Base-by-base conservation (phyloP, 768 basidiomycete genomes). In the Pleurotus ostreatus region DNA sequence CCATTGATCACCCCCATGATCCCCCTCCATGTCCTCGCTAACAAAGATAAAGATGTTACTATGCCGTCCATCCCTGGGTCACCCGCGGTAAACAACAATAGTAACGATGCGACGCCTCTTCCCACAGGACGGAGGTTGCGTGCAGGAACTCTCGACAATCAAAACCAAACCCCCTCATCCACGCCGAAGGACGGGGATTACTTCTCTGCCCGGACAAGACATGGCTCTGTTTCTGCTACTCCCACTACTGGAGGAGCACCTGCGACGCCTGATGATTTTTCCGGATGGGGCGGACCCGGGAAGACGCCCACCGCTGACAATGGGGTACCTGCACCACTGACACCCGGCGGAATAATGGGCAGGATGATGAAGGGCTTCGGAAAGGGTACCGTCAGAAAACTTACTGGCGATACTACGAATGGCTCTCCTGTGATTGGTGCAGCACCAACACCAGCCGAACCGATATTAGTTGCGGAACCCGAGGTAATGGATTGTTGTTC, bases 351-450 rank as follows among this genome's bases (percentile, higher is more conserved):
- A 20, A 80, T 88, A 1, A 69, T 94, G 54, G 94, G 95, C 80
- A 89, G 92, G 0, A 81, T 88, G 59, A 69, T 94, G 57, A 90
- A 86, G 68, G 85, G 74, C 53, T 82, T 94, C 59, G 88, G 87
- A 7, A 89, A 86, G 69, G 79, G 73, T 51, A 69, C 77, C 47
- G 75, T 72, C 11, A 74, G 71, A 61, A 66, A 74, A 22, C 71
- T 71, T 12, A 56, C 64, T 4, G 73, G 71, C 56, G 76, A 74
- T 55, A 6, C 58, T 45, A 51, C 64, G 12, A 49, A 70, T 7
- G 66, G 65, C 57, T 57, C 68, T 48, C 62, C 71, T 46, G 54
- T 66, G 45, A 39, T 68, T 48, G 63, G 68, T 40, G 65, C 66
- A 15, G 60, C 71, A 2, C 57, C 69, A 18, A 58, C 64, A 8